A percentile compares a stretch with the other conserved stretches of the same genome.
Conservation (phyloP, 2,329 filamentous ascomycete genomes). For the Metarhizium brunneum region DNA sequence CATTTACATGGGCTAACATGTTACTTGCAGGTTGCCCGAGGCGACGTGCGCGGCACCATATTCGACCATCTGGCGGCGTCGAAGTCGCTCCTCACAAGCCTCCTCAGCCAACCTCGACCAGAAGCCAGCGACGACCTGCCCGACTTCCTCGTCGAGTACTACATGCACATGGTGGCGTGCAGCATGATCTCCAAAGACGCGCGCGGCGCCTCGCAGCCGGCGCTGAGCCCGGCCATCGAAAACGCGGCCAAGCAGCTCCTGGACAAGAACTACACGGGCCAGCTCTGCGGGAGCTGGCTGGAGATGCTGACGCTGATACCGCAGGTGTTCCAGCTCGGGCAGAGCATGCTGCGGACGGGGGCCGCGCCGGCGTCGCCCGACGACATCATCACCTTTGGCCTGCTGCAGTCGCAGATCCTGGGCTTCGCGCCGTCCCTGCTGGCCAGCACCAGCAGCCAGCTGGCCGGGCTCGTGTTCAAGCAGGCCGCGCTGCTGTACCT, state of each 20-base stretch:
- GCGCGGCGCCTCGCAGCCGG: constrained; percentile 17
- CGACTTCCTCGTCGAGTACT: constrained; percentile 38
- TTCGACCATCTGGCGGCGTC: constrained; percentile 37
- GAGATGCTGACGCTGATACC: constrained; percentile 27
- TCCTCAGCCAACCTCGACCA: constrained; percentile 23
- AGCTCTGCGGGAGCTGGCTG: constrained; percentile 30
- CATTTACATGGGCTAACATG: constrained; percentile 8
- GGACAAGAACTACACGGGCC: constrained; percentile 23
- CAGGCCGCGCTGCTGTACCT: constrained; percentile 35
- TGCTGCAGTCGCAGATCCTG: constrained; percentile 31
- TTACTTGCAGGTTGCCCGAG: constrained; percentile 23
- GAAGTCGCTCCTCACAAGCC: constrained; percentile 28
- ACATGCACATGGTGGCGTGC: constrained; percentile 35
- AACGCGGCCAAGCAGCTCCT: constrained; percentile 19
- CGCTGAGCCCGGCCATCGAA: constrained; percentile 22
- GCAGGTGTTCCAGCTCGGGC: constrained; percentile 32
- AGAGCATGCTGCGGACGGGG: constrained; percentile 22
- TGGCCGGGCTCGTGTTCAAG: constrained; percentile 34
- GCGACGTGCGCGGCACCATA: constrained; percentile 34
- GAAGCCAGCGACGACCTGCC: constrained; percentile 27
- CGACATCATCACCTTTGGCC: constrained; percentile 32
- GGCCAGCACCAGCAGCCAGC: constrained; percentile 25
- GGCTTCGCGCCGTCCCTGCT: constrained; percentile 26
- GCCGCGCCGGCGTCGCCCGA: constrained; percentile 19
- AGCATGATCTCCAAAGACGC: constrained; percentile 36